A percentile compares a stretch with the other conserved stretches of the same genome.
Evolutionary conservation across 331 rosid species (phyloP).

Genomic region (Arachis monticola): DNA sequence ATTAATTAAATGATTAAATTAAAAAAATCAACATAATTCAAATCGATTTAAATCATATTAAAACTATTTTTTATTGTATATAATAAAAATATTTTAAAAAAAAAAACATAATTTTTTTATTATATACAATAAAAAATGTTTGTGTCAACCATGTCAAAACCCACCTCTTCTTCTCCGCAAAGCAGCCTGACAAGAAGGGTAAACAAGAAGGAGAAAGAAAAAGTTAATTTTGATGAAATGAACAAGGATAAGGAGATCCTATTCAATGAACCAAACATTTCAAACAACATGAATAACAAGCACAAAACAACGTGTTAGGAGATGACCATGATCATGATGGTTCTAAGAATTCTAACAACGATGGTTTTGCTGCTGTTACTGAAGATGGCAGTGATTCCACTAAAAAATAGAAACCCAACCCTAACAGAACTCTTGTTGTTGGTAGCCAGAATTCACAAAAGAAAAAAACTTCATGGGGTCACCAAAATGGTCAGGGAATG

Average conservation of each 20-base stretch:
- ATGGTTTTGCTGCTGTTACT: background rate
- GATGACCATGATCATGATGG: background rate
- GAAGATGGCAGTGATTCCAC: background rate
- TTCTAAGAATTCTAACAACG: background rate
- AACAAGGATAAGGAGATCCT: background rate
- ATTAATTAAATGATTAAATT: too few species aligned
- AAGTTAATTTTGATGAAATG: background rate
- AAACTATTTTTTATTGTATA: too few species aligned
- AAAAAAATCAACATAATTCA: too few species aligned
- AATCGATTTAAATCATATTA: too few species aligned
- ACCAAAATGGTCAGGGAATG: slow-evolving; percentile 16
- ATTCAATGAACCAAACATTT: background rate
- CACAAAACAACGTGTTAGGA: background rate
- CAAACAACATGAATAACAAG: background rate
- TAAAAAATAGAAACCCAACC: background rate
- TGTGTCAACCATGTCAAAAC: background rate
- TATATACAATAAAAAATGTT: too few species aligned
- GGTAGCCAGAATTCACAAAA: background rate
- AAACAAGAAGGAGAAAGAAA: slow-evolving; percentile 7
- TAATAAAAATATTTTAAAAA: too few species aligned
- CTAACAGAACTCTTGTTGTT: background rate
- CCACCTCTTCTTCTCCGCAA: background rate
- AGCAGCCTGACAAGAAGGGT: slow-evolving; percentile 7
- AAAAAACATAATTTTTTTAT: too few species aligned
- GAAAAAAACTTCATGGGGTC: background rate